phyloP scores from a whole-genome alignment of 345 rosid genomes.

The Chamaenerion angustifolium region DNA sequence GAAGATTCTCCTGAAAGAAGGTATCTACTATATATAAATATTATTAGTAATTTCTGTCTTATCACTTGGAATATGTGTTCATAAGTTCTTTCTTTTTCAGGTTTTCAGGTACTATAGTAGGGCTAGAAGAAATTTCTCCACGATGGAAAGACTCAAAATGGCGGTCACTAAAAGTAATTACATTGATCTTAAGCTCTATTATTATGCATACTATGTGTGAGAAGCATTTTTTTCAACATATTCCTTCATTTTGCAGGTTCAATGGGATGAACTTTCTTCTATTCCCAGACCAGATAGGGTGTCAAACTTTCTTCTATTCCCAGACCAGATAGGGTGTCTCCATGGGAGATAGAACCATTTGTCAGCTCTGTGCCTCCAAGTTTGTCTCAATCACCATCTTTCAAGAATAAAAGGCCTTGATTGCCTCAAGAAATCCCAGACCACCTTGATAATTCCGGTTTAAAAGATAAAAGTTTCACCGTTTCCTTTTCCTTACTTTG shows the following conservation, averaged over 20 bases:
- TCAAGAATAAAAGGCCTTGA: constrained; percentile 68
- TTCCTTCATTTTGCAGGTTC: constrained; percentile 33
- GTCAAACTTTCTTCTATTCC: no score
- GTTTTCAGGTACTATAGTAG: constrained; percentile 81
- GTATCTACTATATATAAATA: constrained; percentile 17
- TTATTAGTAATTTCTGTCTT: not conserved
- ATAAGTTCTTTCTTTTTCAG: constrained; percentile 21
- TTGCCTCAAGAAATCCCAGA: constrained; percentile 19
- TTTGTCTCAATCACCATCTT: constrained; percentile 24
- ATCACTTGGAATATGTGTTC: not conserved
- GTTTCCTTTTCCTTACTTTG: not conserved
- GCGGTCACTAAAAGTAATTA: constrained; percentile 65
- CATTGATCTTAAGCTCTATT: not conserved
- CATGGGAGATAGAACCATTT: constrained; percentile 88
- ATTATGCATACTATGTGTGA: not conserved
- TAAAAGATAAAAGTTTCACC: constrained; percentile 14
- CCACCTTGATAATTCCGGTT: no score
- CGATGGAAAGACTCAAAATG: constrained; percentile 73
- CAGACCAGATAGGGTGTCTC: no score
- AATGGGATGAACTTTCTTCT: constrained; percentile 90
- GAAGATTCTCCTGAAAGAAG: constrained; percentile 86
- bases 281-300: constrained; percentile 71
- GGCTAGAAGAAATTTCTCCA: constrained; percentile 60
- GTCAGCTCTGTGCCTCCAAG: constrained; percentile 26
- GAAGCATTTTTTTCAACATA: not conserved